Conservation (phyloP, 768 basidiomycete species). For the Agaricus sinodeliciosus region DNA sequence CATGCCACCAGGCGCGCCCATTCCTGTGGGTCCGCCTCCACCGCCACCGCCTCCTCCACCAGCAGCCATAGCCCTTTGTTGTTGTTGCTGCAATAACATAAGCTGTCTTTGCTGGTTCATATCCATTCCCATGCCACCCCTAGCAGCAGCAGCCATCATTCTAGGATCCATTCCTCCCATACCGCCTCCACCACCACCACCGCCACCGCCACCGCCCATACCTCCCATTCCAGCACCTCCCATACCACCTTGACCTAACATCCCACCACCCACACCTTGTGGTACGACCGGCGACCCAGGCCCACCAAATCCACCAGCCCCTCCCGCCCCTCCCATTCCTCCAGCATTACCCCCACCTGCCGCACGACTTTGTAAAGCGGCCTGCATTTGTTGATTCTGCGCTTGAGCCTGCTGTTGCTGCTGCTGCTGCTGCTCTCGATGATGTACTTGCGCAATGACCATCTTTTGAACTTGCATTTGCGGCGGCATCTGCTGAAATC, state of each 20-base stretch:
- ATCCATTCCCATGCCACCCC: slow-evolving; percentile 14
- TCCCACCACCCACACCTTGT: slow-evolving; percentile 5
- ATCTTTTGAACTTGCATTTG: slow-evolving; percentile 58
- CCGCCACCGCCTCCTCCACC: slow-evolving; percentile 10
- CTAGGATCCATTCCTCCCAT: slow-evolving; percentile 16
- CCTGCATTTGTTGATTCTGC: slow-evolving; percentile 19
- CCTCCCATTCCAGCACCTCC: slow-evolving; percentile 15
- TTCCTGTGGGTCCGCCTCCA: slow-evolving; percentile 9
- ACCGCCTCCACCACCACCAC: slow-evolving; percentile 17
- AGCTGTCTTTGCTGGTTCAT: slow-evolving; percentile 27
- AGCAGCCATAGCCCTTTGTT: slow-evolving; percentile 12
- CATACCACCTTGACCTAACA: slow-evolving; percentile 12
- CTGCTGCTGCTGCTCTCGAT: slow-evolving; percentile 19
- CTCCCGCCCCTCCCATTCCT: slow-evolving; percentile 25
- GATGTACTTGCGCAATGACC: slow-evolving; percentile 32
- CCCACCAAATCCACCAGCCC: slow-evolving; percentile 15
- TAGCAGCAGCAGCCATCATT: slow-evolving; percentile 16
- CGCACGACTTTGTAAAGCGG: slow-evolving; percentile 12
- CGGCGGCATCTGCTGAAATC: slow-evolving; percentile 43
- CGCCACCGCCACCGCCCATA: slow-evolving; percentile 12
- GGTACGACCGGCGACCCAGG: slow-evolving; percentile 9
- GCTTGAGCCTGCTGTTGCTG: slow-evolving; percentile 21
- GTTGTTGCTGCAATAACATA: slow-evolving; percentile 16
- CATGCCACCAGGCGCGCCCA: slow-evolving; percentile 16
- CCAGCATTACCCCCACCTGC: slow-evolving; percentile 17